Percentiles rank a stretch among this genome's conserved stretches.
These are phyloP conservation scores for Nepenthes gracilis DNA, from an alignment of 148 eudicot genomes.

Conservation along the genomic window DNA sequence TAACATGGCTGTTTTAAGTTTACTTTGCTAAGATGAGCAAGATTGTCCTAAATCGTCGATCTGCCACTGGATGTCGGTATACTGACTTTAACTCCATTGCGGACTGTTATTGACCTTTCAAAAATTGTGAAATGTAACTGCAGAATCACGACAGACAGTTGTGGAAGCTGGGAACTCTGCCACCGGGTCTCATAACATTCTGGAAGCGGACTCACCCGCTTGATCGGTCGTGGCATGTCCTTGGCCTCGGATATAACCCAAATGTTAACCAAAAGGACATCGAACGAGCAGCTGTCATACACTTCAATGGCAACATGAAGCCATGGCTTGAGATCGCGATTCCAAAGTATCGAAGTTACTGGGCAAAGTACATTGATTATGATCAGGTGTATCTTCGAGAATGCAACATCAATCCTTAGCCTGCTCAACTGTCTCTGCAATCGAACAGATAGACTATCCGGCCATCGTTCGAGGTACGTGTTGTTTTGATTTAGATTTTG, in stretches of 20 bases:
- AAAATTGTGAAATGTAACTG: conserved; percentile 3
- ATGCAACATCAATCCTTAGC: conserved; percentile 68
- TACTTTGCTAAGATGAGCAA: no score
- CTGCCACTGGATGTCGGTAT: no score
- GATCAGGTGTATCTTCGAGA: conserved; percentile 57
- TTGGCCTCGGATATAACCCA: conserved; percentile 81
- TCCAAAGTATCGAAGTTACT: conserved; percentile 54
- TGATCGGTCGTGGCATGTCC: conserved; percentile 68
- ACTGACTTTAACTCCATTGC: background rate
- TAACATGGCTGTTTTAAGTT: no score
- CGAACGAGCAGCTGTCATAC: conserved; percentile 61
- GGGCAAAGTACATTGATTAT: conserved; percentile 59
- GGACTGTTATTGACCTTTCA: background rate
- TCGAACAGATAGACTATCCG: no score
- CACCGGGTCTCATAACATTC: conserved; percentile 78
- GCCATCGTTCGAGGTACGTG: no score
- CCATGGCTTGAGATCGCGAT: conserved; percentile 92
- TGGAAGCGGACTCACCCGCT: conserved; percentile 51
- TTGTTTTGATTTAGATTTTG: no score
- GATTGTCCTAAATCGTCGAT: no score
- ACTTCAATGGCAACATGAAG: conserved; percentile 86
- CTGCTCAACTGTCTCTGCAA: no score
- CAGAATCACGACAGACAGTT: conserved; percentile 77
- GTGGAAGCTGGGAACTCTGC: conserved; percentile 89
- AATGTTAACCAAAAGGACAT: conserved; percentile 56